phyloP scores from a whole-genome alignment of 805 yeast species.

The Diddensiella transvaalensis region DNA sequence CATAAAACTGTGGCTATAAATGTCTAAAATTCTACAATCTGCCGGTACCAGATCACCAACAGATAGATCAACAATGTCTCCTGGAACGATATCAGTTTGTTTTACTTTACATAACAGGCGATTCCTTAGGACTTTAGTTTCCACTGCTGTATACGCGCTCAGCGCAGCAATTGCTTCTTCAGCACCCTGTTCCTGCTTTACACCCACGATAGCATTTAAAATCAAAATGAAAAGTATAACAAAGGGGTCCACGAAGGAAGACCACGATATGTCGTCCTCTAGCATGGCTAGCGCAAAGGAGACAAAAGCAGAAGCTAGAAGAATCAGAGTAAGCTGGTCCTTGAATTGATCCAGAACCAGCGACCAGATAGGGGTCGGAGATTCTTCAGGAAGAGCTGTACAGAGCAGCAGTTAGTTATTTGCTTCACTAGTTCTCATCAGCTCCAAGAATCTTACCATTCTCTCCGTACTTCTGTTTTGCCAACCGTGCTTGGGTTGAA shows the following conservation, averaged over 20 bases:
- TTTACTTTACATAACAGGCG: conserved; percentile 71
- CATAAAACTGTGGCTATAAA: conserved; percentile 60
- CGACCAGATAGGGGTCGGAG: conserved; percentile 35
- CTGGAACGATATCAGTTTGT: conserved; percentile 82
- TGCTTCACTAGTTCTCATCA: neutral
- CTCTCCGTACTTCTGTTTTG: conserved; percentile 22
- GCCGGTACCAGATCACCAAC: conserved; percentile 80
- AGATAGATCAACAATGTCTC: conserved; percentile 59
- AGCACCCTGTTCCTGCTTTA: conserved; percentile 91
- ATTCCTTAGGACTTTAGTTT: conserved; percentile 80
- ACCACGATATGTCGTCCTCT: conserved; percentile 71
- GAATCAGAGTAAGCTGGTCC: conserved; percentile 81
- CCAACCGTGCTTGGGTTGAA: conserved; percentile 19
- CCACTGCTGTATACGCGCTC: conserved; percentile 86
- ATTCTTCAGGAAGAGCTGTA: conserved; percentile 37
- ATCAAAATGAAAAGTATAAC: conserved; percentile 80
- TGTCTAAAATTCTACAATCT: conserved; percentile 62
- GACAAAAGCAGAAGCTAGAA: conserved; percentile 83
- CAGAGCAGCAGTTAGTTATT: neutral
- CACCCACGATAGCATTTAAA: conserved; percentile 85
- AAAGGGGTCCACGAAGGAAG: conserved; percentile 36
- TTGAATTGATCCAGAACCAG: conserved; percentile 45
- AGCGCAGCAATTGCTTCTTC: conserved; percentile 91
- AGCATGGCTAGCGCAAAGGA: conserved; percentile 87
- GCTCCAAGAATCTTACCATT: conserved; percentile 14